Base-by-base conservation (phyloP, 1,139 yeast genomes). In the Pichia sp. region DNA sequence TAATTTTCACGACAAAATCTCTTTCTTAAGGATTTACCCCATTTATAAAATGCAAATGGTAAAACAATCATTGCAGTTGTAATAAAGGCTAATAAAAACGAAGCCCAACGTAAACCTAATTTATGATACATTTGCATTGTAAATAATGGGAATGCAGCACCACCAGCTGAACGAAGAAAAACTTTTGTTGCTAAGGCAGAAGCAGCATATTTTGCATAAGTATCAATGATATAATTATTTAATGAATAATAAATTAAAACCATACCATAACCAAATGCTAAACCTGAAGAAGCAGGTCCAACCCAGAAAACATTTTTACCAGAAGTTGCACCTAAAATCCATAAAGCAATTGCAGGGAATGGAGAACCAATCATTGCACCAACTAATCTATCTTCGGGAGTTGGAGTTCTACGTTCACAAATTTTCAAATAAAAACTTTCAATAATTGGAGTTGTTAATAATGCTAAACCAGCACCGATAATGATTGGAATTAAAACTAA, bases 311-410 rank as follows among this genome's bases (percentile, higher is more conserved):
- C 77, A 60, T 82, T 84, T 59, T 85, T 79, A 62, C 77, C 81
- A 0, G 95, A 82, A 5, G 96, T 89, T 22, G 96, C 96, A 66
- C 96, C 97, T 51, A 89, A 74, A 60, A 89, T 87, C 74, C 90
- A 89, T 54, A 89, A 73, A 0, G 96, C 87, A 66, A 87, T 83
- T 33, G 95, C 91, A 28, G 96, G 90, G 73, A 88, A 87, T 34
- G 96, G 95, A 36, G 95, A 79, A 51, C 96, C 96, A 58, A 90
- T 73, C 88, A 87, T 84, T 44, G 96, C 96, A 59, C 96, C 96
- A 49, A 87, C 64, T 46, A 89, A 71, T 68, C 96, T 79, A 69
- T 89, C 96, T 70, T 88, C 96, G 19, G 97, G 96, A 39, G 83
- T 81, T 46, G 96, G 87, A 29, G 68, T 74, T 68, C 96, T 77